Evolutionary conservation across 2,329 filamentous ascomycete species (phyloP).

Genomic region (Thelonectria rubi): DNA sequence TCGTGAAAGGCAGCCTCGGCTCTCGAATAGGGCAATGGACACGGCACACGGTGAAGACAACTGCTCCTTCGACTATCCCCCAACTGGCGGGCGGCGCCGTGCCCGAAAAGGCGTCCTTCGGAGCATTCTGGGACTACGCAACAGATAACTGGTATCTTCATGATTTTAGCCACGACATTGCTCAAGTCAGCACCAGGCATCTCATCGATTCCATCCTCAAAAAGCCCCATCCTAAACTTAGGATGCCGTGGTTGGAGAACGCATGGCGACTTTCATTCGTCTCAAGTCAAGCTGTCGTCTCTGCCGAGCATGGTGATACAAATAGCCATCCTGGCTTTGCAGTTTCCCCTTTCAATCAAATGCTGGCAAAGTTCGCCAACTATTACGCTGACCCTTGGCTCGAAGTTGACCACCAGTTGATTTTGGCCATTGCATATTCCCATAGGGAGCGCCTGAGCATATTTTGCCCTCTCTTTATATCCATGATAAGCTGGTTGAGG

Average conservation of each 20-base stretch:
- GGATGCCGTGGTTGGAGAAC: not conserved
- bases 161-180: not conserved
- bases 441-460: too few species aligned
- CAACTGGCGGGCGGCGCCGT: not conserved
- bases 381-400: too few species aligned
- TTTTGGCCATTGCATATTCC: too few species aligned
- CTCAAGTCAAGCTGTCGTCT: not conserved
- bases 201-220: not conserved
- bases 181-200: not conserved
- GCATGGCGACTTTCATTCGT: not conserved
- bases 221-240: not conserved
- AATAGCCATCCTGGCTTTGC: too few species aligned
- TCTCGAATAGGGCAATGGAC: not conserved
- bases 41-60: not conserved
- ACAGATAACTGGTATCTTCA: not conserved
- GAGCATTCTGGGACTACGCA: not conserved
- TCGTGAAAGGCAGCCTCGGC: not conserved
- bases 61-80: not conserved
- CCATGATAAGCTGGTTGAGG: not conserved
- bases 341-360: too few species aligned
- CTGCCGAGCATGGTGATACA: too few species aligned
- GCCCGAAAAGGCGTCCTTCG: not conserved
- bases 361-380: too few species aligned
- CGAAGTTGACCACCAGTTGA: too few species aligned
- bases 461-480: not conserved